phyloP scores from a whole-genome alignment of 257 asterid species.

The Solanum corneliomulleri region DNA sequence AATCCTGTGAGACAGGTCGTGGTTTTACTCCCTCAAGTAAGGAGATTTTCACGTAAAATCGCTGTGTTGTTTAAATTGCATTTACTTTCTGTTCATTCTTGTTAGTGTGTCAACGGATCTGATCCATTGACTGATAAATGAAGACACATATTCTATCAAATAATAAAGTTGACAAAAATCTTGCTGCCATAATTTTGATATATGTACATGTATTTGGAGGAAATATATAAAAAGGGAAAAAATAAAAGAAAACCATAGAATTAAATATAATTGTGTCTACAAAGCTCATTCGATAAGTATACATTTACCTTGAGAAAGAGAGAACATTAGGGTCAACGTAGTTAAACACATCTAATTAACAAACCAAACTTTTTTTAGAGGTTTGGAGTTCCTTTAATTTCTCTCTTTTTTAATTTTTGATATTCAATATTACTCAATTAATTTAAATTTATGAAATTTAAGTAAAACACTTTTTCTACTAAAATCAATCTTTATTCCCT shows the following conservation, averaged over 20 bases:
- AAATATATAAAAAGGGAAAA: background rate
- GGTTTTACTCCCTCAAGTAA: too few relatives aligned
- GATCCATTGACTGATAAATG: too few relatives aligned
- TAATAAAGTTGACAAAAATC: background rate
- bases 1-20: too few relatives aligned
- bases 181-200: background rate
- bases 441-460: background rate
- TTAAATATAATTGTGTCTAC: background rate
- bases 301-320: background rate
- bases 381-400: background rate
- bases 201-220: background rate
- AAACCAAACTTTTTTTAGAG: background rate
- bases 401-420: background rate
- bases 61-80: too few relatives aligned
- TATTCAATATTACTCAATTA: rapidly evolving
- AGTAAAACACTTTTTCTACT: background rate
- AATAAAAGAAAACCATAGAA: background rate
- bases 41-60: too few relatives aligned
- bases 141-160: too few relatives aligned
- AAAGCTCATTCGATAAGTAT: background rate
- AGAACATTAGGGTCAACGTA: background rate
- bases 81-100: too few relatives aligned
- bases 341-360: background rate
- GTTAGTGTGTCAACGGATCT: too few relatives aligned
- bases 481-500: background rate